Base-by-base conservation (phyloP, 1,284 basidiomycete species). In the Taiwanofungus camphoratus region DNA sequence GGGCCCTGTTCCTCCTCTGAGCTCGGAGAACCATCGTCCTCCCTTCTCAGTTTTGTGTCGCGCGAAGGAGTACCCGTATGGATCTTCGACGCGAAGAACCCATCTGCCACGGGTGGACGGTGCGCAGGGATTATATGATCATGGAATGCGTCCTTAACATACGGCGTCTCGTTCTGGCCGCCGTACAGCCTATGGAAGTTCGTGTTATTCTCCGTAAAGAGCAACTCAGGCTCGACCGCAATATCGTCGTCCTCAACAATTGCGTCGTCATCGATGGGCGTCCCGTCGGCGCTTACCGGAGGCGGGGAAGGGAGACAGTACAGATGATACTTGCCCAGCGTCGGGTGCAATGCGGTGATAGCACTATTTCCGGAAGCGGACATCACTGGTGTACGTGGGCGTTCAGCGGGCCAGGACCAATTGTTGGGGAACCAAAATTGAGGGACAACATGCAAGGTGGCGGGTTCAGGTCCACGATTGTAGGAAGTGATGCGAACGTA, bases 141-240 rank as follows among this genome's bases (percentile, higher is more conserved):
- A 60, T 99, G 93, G 75, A 99, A 98, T n/a, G 87, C 94, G 59
- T 99, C 95, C 69, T 99, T 99, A 57, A 90, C 89, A 61, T 85
- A 94, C 2, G 79, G 76, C 0, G 81, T 82, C 45, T 77, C 71
- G 69, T 98, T 97, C 54, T 80, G 69, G 19, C 90, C 93, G 26
- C 84, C 84, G 63, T 97, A 99, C 24, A 99, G 74, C 46, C 95
- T 79, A 58, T 79, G 77, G 63, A 87, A 95, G 73, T 99, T 99
- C 51, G 94, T 97, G 63, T 98, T 91, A 67, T 98, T 99, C 61
- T 98, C 92, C 8, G 91, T 93, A 64, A 97, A 97, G 13, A 97
- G 64, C 29, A 97, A 70, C 13, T 89, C 81, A 0, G 93, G 92
- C 34, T 85, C 77, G 20, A 95, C 74, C 16, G 79, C 72, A 26